Evolutionary conservation across 2,329 filamentous ascomycete species (phyloP).

Genomic region (Ciborinia camelliae): DNA sequence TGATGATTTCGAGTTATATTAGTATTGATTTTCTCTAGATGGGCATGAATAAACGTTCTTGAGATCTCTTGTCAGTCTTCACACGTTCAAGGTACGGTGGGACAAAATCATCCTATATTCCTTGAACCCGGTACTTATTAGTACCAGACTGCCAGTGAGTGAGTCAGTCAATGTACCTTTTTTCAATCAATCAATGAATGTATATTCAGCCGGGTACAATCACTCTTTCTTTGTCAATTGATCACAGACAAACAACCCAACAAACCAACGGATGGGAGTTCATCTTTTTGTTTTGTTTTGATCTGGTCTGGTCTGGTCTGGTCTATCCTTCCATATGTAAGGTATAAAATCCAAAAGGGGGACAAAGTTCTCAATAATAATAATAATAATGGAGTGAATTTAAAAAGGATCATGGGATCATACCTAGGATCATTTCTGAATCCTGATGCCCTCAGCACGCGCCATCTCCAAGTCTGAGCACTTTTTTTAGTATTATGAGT

Average conservation of each 20-base stretch:
- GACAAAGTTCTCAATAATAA: not conserved
- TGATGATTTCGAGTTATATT: not conserved
- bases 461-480: constrained; percentile 9
- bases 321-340: too few relatives aligned
- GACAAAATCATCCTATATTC: not conserved
- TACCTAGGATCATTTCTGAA: too few relatives aligned
- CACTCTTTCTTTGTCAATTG: too few relatives aligned
- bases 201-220: not conserved
- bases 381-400: not conserved
- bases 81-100: not conserved
- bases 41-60: not conserved
- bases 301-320: too few relatives aligned
- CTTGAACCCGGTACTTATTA: not conserved
- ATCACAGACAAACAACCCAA: too few relatives aligned
- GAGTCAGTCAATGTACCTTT: too few relatives aligned
- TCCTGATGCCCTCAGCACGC: constrained; percentile 14
- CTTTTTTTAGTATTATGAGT: too few relatives aligned
- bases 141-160: too few relatives aligned
- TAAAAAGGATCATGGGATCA: constrained; percentile 20
- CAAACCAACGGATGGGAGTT: too few relatives aligned
- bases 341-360: not conserved
- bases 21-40: too few relatives aligned
- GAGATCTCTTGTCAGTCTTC: not conserved
- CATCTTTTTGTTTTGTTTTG: too few relatives aligned
- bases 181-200: not conserved